Evolutionary conservation across 2,329 filamentous ascomycete genomes (phyloP).

Genomic region (Fusarium subtropicale): DNA sequence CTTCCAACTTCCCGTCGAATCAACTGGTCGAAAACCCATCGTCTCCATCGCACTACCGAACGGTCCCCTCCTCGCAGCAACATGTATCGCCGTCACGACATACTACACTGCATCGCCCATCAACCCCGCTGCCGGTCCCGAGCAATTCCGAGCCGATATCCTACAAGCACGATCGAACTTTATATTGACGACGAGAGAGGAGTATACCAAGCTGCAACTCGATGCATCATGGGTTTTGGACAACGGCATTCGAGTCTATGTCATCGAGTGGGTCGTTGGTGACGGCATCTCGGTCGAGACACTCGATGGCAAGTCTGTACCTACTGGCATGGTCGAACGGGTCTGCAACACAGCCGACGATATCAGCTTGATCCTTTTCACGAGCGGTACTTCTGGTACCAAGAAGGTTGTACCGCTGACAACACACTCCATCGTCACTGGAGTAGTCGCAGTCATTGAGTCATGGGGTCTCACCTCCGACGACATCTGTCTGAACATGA

Average conservation of each 20-base stretch:
- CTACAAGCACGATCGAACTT: constrained; percentile 2
- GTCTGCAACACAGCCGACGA: constrained; percentile 12
- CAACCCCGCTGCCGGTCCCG: constrained; percentile 11
- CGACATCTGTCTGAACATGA: constrained; percentile 20
- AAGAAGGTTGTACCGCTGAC: constrained; percentile 7
- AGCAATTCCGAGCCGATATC: constrained; percentile 20
- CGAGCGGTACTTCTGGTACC: constrained; percentile 8
- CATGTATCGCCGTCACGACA: constrained; percentile 13
- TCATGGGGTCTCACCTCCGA: constrained; percentile 1
- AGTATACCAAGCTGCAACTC: neutral
- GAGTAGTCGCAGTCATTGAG: constrained; percentile 14
- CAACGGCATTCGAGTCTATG: neutral
- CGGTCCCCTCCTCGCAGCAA: constrained; percentile 5
- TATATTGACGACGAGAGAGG: constrained; percentile 10
- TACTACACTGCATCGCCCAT: constrained; percentile 18
- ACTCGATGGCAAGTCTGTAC: neutral
- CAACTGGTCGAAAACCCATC: neutral
- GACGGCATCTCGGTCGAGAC: neutral
- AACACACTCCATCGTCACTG: neutral
- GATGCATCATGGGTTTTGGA: constrained; percentile 2
- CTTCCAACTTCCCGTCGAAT: neutral
- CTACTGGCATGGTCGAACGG: rapidly evolving
- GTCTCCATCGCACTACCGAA: constrained; percentile 1
- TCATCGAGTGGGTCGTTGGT: neutral
- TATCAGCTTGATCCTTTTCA: constrained; percentile 16